A percentile compares a stretch with the other conserved stretches of the same genome.
Evolutionary conservation across 345 rosid genomes (phyloP).

Genomic region (Punica granatum): DNA sequence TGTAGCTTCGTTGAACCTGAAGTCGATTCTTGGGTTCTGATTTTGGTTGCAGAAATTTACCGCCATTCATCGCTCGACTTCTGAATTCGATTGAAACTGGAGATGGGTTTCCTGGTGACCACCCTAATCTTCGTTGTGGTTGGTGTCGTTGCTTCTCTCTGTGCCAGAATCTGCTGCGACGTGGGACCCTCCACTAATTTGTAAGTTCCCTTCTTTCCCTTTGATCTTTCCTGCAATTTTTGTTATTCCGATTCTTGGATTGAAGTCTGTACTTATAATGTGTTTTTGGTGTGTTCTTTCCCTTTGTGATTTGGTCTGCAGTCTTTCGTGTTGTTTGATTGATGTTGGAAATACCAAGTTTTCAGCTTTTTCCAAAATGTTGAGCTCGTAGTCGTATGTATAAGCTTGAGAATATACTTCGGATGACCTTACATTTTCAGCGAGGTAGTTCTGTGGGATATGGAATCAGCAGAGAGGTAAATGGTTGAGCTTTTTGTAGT

Average conservation of each 20-base stretch:
- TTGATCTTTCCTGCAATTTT: neutral
- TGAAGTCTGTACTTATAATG: no score
- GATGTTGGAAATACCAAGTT: neutral
- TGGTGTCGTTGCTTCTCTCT: slow-evolving; percentile 68
- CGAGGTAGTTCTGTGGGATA: neutral
- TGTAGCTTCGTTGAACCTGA: neutral
- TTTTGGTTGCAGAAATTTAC: neutral
- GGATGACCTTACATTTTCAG: no score
- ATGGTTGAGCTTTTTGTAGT: neutral
- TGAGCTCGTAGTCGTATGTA: neutral
- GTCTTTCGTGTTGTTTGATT: no score
- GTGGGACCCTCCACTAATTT: slow-evolving; percentile 85
- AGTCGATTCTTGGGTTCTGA: neutral
- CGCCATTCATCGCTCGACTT: neutral
- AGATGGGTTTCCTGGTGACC: slow-evolving; percentile 86
- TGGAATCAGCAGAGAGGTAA: neutral
- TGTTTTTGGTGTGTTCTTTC: neutral
- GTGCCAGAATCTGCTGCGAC: slow-evolving; percentile 84
- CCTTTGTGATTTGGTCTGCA: no score
- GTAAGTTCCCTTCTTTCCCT: slow-evolving; percentile 30
- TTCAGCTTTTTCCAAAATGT: neutral
- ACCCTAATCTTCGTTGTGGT: slow-evolving; percentile 66
- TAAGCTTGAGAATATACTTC: no score
- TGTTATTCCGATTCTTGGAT: neutral
- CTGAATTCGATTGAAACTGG: neutral